Evolutionary conservation across 1,284 basidiomycete species (phyloP).

Genomic region (Lentinus polychrous): DNA sequence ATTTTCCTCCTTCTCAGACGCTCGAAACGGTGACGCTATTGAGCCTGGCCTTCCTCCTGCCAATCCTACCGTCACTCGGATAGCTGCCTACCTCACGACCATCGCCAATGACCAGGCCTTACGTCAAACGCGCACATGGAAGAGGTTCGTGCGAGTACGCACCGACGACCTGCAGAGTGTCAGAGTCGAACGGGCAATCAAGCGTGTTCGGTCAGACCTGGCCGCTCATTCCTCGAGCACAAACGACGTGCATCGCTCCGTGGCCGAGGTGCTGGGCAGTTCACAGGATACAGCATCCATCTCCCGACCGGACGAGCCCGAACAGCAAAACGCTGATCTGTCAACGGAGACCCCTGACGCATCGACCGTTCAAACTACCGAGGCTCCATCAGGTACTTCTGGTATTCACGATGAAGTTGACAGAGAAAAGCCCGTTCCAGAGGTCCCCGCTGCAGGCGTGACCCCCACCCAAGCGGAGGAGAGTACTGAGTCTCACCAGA

Average conservation of each 20-base stretch:
- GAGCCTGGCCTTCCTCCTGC: conserved; percentile 18
- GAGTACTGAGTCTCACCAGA: conserved; percentile 19
- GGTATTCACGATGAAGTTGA: conserved; percentile 1
- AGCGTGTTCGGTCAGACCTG: conserved; percentile 80
- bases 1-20: conserved; percentile 38
- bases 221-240: conserved; percentile 50
- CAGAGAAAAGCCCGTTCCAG: conserved; percentile 12
- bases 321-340: conserved; percentile 3
- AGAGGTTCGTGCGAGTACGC: conserved; percentile 78
- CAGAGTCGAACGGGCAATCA: conserved; percentile 80
- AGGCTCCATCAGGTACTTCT: not conserved
- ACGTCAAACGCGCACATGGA: conserved; percentile 68
- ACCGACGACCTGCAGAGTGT: conserved; percentile 83
- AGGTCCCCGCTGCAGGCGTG: conserved; percentile 2
- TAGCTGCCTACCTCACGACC: conserved; percentile 75
- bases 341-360: not conserved
- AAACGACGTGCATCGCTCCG: conserved; percentile 21
- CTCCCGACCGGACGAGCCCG: not conserved
- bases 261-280: conserved; percentile 23
- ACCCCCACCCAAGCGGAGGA: conserved; percentile 17
- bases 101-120: conserved; percentile 62
- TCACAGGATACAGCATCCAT: conserved; percentile 10
- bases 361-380: not conserved
- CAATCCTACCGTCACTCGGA: conserved; percentile 51
- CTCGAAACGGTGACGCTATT: conserved; percentile 16